A percentile compares a stretch with the other conserved stretches of the same genome.
Evolutionary conservation across 2,329 filamentous ascomycete species (phyloP).

Genomic region (Aureobasidium subglaciale): DNA sequence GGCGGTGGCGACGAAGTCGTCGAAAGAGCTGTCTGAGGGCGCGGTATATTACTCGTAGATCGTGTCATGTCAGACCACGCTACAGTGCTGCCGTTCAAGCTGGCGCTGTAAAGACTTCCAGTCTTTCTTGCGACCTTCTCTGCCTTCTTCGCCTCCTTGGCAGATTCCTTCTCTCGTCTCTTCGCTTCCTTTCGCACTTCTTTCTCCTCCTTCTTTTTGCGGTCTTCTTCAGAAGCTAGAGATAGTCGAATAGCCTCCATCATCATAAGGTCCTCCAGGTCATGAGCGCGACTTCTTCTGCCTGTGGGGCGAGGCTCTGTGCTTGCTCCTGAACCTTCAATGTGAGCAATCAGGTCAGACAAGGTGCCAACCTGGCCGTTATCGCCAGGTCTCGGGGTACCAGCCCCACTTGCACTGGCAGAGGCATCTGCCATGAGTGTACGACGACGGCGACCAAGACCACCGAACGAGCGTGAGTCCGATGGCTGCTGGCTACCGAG

Average conservation of each 20-base stretch:
- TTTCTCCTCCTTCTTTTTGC: conserved; percentile 78
- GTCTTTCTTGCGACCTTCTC: conserved; percentile 61
- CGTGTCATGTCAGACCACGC: conserved; percentile 29
- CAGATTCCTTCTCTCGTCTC: conserved; percentile 72
- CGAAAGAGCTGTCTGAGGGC: not conserved
- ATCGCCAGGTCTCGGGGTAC: conserved; percentile 35
- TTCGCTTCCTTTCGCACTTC: conserved; percentile 76
- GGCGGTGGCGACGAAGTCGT: conserved; percentile 21
- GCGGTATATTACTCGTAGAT: conserved; percentile 48
- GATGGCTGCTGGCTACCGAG: conserved; percentile 52
- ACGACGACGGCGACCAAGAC: conserved; percentile 41
- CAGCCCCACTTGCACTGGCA: conserved; percentile 37
- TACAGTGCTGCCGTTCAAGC: conserved; percentile 28
- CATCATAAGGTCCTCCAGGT: conserved; percentile 97
- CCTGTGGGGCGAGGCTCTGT: conserved; percentile 40
- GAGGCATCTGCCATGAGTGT: conserved; percentile 46
- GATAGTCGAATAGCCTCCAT: conserved; percentile 90
- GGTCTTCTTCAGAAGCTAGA: conserved; percentile 85
- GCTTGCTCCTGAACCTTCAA: conserved; percentile 23
- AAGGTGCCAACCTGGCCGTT: conserved; percentile 27
- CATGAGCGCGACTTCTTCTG: conserved; percentile 63
- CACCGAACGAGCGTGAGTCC: conserved; percentile 44
- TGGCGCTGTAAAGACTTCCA: conserved; percentile 44
- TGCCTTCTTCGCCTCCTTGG: conserved; percentile 57
- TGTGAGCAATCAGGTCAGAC: conserved; percentile 23